phyloP scores from a whole-genome alignment of 106 monocot genomes.

The Ottelia alismoides region DNA sequence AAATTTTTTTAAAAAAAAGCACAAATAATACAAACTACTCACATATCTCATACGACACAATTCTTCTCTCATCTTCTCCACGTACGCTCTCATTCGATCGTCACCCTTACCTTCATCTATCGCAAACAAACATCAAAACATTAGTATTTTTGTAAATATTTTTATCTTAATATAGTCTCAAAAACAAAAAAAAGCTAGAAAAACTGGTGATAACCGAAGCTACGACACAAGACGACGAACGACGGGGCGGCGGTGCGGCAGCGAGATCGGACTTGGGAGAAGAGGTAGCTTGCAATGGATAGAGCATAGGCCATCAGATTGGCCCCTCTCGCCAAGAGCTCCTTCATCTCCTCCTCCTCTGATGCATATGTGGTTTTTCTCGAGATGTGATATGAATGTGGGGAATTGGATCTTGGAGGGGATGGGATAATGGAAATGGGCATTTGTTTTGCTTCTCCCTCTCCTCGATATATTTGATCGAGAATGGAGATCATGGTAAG shows the following conservation, averaged over 20 bases:
- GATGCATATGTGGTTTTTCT: too few species aligned
- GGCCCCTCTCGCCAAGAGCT: conserved; percentile 27
- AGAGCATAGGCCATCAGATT: conserved; percentile 27
- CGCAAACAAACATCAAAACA: not conserved
- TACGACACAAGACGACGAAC: conserved; percentile 4
- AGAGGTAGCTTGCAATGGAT: conserved; percentile 31
- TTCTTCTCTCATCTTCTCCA: too few species aligned
- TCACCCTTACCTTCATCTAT: not conserved
- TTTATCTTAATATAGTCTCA: not conserved
- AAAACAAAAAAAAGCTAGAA: not conserved
- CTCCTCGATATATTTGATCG: too few species aligned
- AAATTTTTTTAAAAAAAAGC: too few species aligned
- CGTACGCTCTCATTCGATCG: not conserved
- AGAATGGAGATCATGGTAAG: too few species aligned
- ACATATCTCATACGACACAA: too few species aligned
- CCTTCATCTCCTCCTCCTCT: conserved; percentile 15
- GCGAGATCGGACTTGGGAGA: conserved; percentile 13
- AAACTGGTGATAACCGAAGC: not conserved
- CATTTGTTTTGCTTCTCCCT: too few species aligned
- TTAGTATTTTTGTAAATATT: too few species aligned
- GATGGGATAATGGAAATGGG: too few species aligned
- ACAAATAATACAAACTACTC: too few species aligned
- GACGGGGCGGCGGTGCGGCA: conserved; percentile 2
- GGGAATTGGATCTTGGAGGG: too few species aligned
- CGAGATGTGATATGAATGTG: too few species aligned